phyloP scores from a whole-genome alignment of 139 green algal genomes.

The Chlamydomonas incerta region DNA sequence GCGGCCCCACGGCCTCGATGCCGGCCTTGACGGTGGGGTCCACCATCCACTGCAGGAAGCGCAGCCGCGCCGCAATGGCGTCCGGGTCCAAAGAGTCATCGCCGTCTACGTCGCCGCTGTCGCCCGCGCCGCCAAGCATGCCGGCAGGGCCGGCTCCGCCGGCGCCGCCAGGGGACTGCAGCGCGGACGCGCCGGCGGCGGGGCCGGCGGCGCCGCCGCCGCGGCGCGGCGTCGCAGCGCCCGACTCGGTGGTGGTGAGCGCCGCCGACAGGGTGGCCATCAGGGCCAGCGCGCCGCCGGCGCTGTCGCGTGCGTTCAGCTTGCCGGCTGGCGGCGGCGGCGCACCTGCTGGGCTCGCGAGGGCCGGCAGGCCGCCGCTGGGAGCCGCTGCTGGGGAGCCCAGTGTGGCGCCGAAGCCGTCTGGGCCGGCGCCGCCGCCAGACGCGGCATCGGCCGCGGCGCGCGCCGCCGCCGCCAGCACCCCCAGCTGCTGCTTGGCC shows the following conservation, averaged over 20 bases:
- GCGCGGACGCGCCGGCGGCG: no score
- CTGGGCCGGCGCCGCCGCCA: not conserved
- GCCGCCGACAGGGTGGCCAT: not conserved
- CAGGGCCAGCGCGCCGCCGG: not conserved
- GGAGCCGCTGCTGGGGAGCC: no score
- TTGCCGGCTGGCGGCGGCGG: not conserved
- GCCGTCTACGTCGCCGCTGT: not conserved
- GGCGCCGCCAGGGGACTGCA: not conserved
- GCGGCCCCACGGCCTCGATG: not conserved
- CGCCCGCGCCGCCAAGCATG: not conserved
- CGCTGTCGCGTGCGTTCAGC: no score
- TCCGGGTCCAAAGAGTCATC: not conserved
- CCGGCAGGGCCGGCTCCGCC: not conserved
- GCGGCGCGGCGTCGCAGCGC: no score
- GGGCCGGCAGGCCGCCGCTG: no score
- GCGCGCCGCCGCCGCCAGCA: not conserved
- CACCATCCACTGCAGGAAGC: conserved; percentile 26
- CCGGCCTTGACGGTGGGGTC: not conserved
- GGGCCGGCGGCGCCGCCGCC: no score
- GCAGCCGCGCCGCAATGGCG: not conserved
- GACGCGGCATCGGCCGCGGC: not conserved
- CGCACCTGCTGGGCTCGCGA: no score
- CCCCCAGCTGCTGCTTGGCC: not conserved
- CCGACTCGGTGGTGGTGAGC: not conserved
- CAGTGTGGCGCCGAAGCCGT: not conserved